phyloP scores from a whole-genome alignment of 805 yeast genomes.

The Tetrapisispora iriomotensis region DNA sequence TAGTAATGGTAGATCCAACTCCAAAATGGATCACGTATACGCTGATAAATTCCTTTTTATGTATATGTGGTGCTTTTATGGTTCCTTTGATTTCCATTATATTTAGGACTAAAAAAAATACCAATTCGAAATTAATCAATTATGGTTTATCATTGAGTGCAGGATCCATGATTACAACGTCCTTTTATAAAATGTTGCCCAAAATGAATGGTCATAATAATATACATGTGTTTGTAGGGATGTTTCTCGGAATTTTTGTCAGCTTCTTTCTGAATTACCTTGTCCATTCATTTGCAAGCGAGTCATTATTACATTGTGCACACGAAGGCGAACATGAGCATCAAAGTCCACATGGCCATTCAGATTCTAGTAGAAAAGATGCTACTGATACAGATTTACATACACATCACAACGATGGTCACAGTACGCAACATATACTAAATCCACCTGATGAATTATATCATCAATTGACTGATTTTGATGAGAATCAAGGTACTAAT shows the following conservation, averaged over 20 bases:
- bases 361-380: background rate
- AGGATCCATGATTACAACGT: constrained; percentile 75
- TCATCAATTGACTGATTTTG: constrained; percentile 8
- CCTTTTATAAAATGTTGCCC: constrained; percentile 71
- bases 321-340: constrained; percentile 35
- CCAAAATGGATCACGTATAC: constrained; percentile 33
- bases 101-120: constrained; percentile 10
- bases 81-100: constrained; percentile 32
- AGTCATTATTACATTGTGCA: constrained; percentile 77
- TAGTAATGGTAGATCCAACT: constrained; percentile 2
- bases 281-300: constrained; percentile 68
- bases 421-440: no score
- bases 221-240: constrained; percentile 37
- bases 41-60: constrained; percentile 53
- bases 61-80: constrained; percentile 59
- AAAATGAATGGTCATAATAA: constrained; percentile 37
- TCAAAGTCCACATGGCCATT: constrained; percentile 10
- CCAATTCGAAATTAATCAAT: constrained; percentile 51
- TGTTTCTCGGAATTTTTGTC: constrained; percentile 45
- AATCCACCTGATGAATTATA: no score
- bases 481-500: background rate
- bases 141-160: constrained; percentile 68
- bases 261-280: constrained; percentile 53
- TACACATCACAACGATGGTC: no score
- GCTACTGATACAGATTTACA: constrained; percentile 4